Evolutionary conservation across 1,284 basidiomycete genomes (phyloP).

Genomic region (Trichosporon coremiiforme): DNA sequence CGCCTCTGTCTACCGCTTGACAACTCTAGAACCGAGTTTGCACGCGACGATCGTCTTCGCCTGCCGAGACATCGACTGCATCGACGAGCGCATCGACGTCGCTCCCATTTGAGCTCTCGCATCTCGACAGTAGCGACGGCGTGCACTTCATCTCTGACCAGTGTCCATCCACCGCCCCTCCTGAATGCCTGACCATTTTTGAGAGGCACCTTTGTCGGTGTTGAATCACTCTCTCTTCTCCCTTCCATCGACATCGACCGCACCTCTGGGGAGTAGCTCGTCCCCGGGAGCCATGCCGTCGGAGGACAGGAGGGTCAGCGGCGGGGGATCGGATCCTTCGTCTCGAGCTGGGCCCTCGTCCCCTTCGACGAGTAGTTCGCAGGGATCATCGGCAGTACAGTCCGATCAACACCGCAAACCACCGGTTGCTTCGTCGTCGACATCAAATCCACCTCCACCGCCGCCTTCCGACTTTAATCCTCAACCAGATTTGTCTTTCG

Average conservation of each 20-base stretch:
- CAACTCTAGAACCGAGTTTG: slow-evolving; percentile 8
- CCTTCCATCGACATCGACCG: neutral
- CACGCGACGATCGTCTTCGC: neutral
- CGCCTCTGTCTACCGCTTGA: neutral
- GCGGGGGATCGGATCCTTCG: slow-evolving; percentile 1
- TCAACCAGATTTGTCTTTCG: slow-evolving; percentile 37
- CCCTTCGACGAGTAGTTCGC: slow-evolving; percentile 1
- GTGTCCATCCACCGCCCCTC: neutral
- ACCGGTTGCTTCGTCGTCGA: slow-evolving; percentile 3
- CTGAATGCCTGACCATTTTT: slow-evolving; percentile 2
- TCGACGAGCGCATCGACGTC: neutral
- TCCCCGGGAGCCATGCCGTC: slow-evolving; percentile 12
- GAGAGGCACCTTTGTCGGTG: slow-evolving; percentile 4
- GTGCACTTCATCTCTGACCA: neutral
- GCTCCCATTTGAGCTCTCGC: neutral
- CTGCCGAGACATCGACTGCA: neutral
- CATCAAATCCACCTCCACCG: slow-evolving; percentile 32
- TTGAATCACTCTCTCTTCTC: neutral
- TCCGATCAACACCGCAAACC: slow-evolving; percentile 5
- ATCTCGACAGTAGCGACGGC: neutral
- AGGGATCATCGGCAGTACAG: neutral
- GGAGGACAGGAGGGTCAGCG: slow-evolving; percentile 10
- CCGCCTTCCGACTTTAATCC: slow-evolving; percentile 51
- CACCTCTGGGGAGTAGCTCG: neutral
- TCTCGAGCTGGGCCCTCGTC: slow-evolving; percentile 3